Conservation (phyloP, 371 early-diverging fungal genomes). For the Mucor mucedo region DNA sequence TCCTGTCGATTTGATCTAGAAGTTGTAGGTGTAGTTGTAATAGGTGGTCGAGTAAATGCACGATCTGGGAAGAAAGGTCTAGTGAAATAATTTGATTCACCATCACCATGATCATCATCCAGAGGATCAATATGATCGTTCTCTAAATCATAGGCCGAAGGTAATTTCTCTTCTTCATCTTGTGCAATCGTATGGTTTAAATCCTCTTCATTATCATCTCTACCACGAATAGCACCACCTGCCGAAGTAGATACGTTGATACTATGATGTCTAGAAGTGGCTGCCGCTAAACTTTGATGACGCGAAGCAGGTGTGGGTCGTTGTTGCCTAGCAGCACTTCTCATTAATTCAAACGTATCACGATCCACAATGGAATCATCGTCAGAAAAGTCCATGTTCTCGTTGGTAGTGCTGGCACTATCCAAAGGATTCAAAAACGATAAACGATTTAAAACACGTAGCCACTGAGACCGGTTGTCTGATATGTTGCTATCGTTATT, state of each 20-base stretch:
- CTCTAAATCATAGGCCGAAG: slow-evolving; percentile 35
- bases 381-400: slow-evolving; percentile 13
- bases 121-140: slow-evolving; percentile 19
- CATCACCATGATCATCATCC: not conserved
- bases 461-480: slow-evolving; percentile 25
- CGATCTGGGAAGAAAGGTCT: slow-evolving; percentile 35
- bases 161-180: slow-evolving; percentile 39
- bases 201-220: slow-evolving; percentile 8
- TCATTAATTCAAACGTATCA: slow-evolving; percentile 40
- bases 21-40: slow-evolving; percentile 2
- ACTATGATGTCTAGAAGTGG: slow-evolving; percentile 11
- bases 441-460: slow-evolving; percentile 25
- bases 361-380: slow-evolving; percentile 27
- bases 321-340: slow-evolving; percentile 12
- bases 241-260: slow-evolving; percentile 16
- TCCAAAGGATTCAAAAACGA: slow-evolving; percentile 30
- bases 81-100: slow-evolving; percentile 37
- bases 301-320: not conserved
- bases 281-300: slow-evolving; percentile 6
- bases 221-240: slow-evolving; percentile 13
- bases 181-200: not conserved
- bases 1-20: slow-evolving; percentile 8
- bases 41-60: not conserved
- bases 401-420: not conserved
- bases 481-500: slow-evolving; percentile 4